Evolutionary conservation across 208 protist genomes (phyloP).

Genomic region (Trypanosoma congolense): DNA sequence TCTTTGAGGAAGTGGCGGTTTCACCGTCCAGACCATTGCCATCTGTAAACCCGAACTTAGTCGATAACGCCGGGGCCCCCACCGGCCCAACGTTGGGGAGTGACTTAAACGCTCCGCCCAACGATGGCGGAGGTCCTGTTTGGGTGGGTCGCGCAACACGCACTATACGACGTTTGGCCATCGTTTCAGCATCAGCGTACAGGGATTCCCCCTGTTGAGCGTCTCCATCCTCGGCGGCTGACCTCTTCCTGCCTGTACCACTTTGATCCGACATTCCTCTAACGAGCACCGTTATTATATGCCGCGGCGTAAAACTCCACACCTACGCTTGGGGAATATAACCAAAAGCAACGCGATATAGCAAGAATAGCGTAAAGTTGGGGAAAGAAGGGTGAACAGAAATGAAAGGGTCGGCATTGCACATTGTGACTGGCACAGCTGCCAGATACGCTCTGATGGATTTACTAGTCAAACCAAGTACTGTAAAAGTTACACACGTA

Average conservation of each 20-base stretch:
- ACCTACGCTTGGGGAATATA: no score
- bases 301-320: no score
- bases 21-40: neutral
- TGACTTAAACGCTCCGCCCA: constrained; percentile 15
- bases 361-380: no score
- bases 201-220: constrained; percentile 47
- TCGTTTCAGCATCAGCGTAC: constrained; percentile 45
- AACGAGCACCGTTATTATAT: constrained; percentile 1
- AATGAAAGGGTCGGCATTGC: no score
- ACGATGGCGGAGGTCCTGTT: constrained; percentile 5
- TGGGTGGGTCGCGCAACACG: constrained; percentile 28
- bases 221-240: constrained; percentile 26
- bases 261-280: constrained; percentile 11
- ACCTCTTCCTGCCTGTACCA: constrained; percentile 7
- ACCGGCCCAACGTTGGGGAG: constrained; percentile 2
- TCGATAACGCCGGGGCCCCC: constrained; percentile 7
- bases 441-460: no score
- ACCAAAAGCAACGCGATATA: no score
- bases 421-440: no score
- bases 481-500: no score
- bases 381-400: no score
- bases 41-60: constrained; percentile 9
- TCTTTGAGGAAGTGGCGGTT: no score
- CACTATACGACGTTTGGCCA: constrained; percentile 67
- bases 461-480: no score